Percentiles rank a stretch among this genome's conserved stretches.
Evolutionary conservation across 1,284 basidiomycete species (phyloP).

Genomic region (Hypsizygus ulmarius): DNA sequence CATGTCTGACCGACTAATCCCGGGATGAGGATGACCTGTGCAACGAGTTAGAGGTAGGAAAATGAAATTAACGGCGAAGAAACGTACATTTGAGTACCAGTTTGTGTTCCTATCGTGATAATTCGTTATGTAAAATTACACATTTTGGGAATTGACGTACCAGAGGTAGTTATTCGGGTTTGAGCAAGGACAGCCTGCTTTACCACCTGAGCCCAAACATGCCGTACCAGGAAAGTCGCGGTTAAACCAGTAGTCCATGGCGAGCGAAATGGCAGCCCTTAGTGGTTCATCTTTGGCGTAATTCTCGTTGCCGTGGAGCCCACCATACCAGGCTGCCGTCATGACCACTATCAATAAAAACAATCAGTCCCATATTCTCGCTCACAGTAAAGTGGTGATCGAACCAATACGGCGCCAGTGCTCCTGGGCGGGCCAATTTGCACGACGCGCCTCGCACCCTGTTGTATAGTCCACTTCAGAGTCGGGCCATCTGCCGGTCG

Average conservation of each 20-base stretch:
- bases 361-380: not conserved
- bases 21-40: constrained; percentile 57
- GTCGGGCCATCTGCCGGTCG: constrained; percentile 57
- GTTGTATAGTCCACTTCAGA: constrained; percentile 56
- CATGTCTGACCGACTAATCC: constrained; percentile 53
- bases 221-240: constrained; percentile 53
- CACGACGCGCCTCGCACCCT: constrained; percentile 56
- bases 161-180: constrained; percentile 38
- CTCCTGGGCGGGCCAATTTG: constrained; percentile 64
- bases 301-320: constrained; percentile 35
- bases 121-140: not conserved
- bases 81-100: constrained; percentile 59
- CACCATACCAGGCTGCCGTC: constrained; percentile 57
- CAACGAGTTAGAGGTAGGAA: constrained; percentile 2
- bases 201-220: constrained; percentile 55
- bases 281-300: constrained; percentile 39
- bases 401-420: constrained; percentile 60
- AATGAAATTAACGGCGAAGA: not conserved
- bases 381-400: constrained; percentile 15
- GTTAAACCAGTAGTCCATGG: constrained; percentile 64
- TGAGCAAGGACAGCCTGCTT: constrained; percentile 46
- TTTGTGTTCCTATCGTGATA: constrained; percentile 55
- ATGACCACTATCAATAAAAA: constrained; percentile 37
- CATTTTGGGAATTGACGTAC: constrained; percentile 26
- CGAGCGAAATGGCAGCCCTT: constrained; percentile 41